Conservation (phyloP, 768 basidiomycete genomes). For the Tulasnella sp. region DNA sequence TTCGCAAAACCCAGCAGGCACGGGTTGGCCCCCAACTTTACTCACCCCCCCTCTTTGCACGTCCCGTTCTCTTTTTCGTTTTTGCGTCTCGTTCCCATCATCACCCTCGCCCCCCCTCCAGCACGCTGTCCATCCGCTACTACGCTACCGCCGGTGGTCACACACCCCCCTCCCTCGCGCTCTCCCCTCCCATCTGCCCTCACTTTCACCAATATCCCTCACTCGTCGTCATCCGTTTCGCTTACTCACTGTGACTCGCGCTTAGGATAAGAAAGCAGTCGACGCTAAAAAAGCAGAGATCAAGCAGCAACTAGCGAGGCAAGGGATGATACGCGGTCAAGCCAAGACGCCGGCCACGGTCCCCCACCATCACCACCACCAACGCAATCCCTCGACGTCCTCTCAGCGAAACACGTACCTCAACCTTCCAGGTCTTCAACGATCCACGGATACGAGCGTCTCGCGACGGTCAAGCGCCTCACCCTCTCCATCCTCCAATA, state of each 20-base stretch:
- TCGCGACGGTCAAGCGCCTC: conserved; percentile 18
- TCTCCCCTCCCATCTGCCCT: not conserved
- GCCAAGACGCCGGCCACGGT: conserved; percentile 11
- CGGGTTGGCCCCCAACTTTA: not conserved
- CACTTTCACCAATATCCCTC: not conserved
- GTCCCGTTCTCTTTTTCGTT: not conserved
- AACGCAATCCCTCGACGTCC: conserved; percentile 1
- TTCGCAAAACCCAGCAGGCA: not conserved
- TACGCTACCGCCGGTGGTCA: conserved; percentile 26
- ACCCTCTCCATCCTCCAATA: conserved; percentile 32
- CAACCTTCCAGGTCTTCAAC: conserved; percentile 16
- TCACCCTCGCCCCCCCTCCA: conserved; percentile 6
- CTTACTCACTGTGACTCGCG: not conserved
- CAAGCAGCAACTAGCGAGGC: conserved; percentile 35
- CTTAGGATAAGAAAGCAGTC: conserved; percentile 34
- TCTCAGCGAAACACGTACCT: conserved; percentile 4
- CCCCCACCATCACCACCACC: conserved; percentile 14
- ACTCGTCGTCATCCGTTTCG: no score
- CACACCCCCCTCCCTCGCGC: not conserved
- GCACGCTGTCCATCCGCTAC: conserved; percentile 22
- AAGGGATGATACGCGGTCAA: conserved; percentile 36
- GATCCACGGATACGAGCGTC: not conserved
- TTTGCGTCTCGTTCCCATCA: not conserved
- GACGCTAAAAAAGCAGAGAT: conserved; percentile 34
- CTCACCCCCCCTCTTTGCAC: not conserved